Base-by-base conservation (phyloP, 306 rosid genomes). In the Lathyrus oleraceus region DNA sequence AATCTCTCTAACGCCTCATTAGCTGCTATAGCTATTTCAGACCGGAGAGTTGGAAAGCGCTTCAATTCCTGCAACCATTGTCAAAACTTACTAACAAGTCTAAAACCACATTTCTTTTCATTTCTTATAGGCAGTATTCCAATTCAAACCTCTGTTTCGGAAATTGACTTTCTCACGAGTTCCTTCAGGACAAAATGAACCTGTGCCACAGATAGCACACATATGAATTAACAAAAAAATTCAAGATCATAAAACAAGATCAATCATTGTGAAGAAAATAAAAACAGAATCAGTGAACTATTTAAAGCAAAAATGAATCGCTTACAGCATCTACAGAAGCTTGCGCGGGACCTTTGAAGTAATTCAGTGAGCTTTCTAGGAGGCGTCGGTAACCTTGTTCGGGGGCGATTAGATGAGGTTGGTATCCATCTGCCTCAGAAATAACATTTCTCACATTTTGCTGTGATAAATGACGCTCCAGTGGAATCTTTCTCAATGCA, bases 341-440 rank as follows among this genome's bases (percentile, higher is more conserved):
- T 85, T 94, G 96, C 4, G 99, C 92, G 0, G 99, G 99, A 61
- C 97, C 99, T 74, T 87, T 89, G 74, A 94, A 94, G 81, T 86
- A 94, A 62, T 76, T 82, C 11, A 94, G 86, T 42, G 99, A 66
- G 38, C 95, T 87, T 56, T 94, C 97, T 39, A 94, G 86, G 67
- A 94, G 89, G 57, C 99, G 96, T 43, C 97, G 88, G 72, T 91
- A 91, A 68, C 97, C 97, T 82, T 91, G 97, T 83, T 91, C 97
- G 0, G 96, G 97, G 15, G 97, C 97, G 8, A 91, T 89, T 79
- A 91, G 79, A 81, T 91, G 97, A 10, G 97, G 97, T 70, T 89
- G 99, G 81, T 94, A 94, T 59, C 99, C 99, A 68, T 94, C 99
- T 25, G 99, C 95, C 87, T 94, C 99, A 40, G 95, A 91, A 82